These are phyloP conservation scores for Yamadazyma siamensis DNA, from an alignment of 1,139 yeast species.

Conservation along the genomic window DNA sequence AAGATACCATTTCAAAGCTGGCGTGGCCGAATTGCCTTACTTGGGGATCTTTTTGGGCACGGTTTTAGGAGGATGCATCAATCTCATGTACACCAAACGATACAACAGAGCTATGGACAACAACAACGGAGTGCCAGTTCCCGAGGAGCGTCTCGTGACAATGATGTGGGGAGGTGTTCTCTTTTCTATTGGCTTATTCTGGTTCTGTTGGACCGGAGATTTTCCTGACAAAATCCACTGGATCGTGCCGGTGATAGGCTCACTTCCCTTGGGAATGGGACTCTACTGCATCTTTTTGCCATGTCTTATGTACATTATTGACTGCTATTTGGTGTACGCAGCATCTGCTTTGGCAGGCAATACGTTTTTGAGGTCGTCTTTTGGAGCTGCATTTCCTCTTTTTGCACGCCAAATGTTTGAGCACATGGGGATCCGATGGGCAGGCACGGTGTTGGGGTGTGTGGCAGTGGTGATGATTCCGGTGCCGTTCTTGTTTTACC, in stretches of 20 bases:
- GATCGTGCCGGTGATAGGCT: constrained; percentile 79
- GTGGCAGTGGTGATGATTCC: constrained; percentile 62
- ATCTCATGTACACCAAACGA: constrained; percentile 27
- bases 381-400: constrained; percentile 51
- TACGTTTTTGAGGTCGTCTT: constrained; percentile 65
- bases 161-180: constrained; percentile 66
- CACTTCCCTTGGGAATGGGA: constrained; percentile 71
- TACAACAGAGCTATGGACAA: constrained; percentile 22
- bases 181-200: constrained; percentile 77
- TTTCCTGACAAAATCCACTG: constrained; percentile 68
- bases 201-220: constrained; percentile 86
- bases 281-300: constrained; percentile 74
- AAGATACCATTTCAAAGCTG: constrained; percentile 53
- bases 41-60: constrained; percentile 61
- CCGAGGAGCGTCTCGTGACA: constrained; percentile 77
- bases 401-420: constrained; percentile 66
- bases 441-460: constrained; percentile 73
- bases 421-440: constrained; percentile 77
- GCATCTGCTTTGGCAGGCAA: constrained; percentile 92
- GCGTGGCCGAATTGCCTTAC: constrained; percentile 63
- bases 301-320: constrained; percentile 75
- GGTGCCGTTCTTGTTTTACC: constrained; percentile 70
- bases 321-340: constrained; percentile 72
- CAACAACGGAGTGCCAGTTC: constrained; percentile 60
- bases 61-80: constrained; percentile 49